Conservation (phyloP, 2,329 filamentous ascomycete species). For the Alternaria atra region DNA sequence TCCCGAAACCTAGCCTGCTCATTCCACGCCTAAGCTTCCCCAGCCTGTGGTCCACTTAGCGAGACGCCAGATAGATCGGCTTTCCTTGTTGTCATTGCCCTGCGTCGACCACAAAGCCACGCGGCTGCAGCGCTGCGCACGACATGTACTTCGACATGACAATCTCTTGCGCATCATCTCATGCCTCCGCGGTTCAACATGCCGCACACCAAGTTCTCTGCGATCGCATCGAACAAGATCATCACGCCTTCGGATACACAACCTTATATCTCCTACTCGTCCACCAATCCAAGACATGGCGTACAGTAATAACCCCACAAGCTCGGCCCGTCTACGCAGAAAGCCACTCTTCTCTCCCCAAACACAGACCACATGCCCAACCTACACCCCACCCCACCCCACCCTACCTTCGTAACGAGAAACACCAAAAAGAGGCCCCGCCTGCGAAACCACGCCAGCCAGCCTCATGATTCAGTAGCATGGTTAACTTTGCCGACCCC, state of each 20-base stretch:
- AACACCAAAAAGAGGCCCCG: conserved; percentile 4
- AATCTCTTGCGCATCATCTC: conserved; percentile 3
- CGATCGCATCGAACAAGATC: background rate
- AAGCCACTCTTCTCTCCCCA: conserved; percentile 8
- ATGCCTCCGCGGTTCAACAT: background rate
- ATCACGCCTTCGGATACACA: background rate
- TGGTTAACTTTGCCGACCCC: conserved; percentile 15
- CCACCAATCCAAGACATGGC: background rate
- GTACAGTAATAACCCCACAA: conserved; percentile 3
- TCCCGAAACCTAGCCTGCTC: conserved; percentile 4
- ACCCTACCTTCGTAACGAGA: conserved; percentile 5
- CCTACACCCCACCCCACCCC: conserved; percentile 1
- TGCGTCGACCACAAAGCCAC: conserved; percentile 9
- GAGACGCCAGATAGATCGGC: conserved; percentile 1
- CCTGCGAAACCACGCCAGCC: background rate
- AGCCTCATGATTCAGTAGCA: background rate
- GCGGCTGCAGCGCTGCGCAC: conserved; percentile 15
- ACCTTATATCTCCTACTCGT: conserved; percentile 1
- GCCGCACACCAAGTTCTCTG: conserved; percentile 3
- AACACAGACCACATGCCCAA: background rate
- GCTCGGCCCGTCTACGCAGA: conserved; percentile 13
- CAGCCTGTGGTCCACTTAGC: conserved; percentile 2
- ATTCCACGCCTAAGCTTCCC: conserved; percentile 6
- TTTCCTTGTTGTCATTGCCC: conserved; percentile 10
- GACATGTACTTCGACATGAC: background rate